A percentile compares a stretch with the other conserved stretches of the same genome.
Evolutionary conservation across 306 rosid species (phyloP).

Genomic region (Hippophae tibetana): DNA sequence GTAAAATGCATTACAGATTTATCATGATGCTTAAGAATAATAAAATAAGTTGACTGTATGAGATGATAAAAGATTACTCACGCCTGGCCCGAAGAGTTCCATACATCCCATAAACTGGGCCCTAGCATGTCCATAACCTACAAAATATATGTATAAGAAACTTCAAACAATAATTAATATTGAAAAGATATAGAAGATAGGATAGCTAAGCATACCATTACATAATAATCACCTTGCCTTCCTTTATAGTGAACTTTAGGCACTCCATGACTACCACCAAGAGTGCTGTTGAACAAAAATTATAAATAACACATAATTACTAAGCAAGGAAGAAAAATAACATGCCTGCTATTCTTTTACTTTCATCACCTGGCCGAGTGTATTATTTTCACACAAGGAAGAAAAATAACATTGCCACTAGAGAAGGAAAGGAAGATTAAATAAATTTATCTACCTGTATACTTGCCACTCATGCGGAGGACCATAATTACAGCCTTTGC

Average conservation of each 20-base stretch:
- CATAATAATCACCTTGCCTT: slow-evolving; percentile 76
- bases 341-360: no score
- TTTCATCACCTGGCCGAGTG: no score
- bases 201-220: slow-evolving; percentile 55
- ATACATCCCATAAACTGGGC: slow-evolving; percentile 96
- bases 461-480: slow-evolving; percentile 99
- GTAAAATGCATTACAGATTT: no score
- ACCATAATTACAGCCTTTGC: slow-evolving; percentile 90
- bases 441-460: slow-evolving; percentile 54
- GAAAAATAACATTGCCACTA: neutral
- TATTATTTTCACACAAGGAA: neutral
- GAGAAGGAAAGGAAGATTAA: neutral
- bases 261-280: slow-evolving; percentile 96
- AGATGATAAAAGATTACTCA: slow-evolving; percentile 35
- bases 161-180: slow-evolving; percentile 4
- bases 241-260: slow-evolving; percentile 90
- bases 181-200: slow-evolving; percentile 5
- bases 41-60: neutral
- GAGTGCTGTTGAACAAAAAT: slow-evolving; percentile 47
- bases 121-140: slow-evolving; percentile 99
- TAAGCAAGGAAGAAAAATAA: no score
- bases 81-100: slow-evolving; percentile 95
- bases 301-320: neutral
- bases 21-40: no score
- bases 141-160: slow-evolving; percentile 14